Evolutionary conservation across 768 basidiomycete genomes (phyloP).

Genomic region (Boletellus ananas): DNA sequence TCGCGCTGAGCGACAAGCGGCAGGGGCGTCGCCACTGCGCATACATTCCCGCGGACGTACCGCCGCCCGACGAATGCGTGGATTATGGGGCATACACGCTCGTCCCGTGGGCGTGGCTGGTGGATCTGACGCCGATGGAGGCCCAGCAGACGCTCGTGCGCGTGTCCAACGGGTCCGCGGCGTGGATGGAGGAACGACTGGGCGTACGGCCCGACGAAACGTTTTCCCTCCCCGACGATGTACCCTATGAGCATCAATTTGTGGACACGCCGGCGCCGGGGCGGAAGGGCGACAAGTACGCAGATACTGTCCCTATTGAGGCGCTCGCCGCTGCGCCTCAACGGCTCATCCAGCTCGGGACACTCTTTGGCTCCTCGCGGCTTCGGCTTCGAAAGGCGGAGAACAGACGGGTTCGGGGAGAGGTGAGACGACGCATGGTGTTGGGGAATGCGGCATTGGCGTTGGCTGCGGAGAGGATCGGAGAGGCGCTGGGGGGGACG

Average conservation of each 20-base stretch:
- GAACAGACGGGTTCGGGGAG: constrained; percentile 41
- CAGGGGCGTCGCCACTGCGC: constrained; percentile 51
- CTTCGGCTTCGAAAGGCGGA: constrained; percentile 44
- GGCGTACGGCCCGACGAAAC: constrained; percentile 38
- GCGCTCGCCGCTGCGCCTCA: constrained; percentile 21
- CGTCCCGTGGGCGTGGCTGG: constrained; percentile 68
- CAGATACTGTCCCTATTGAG: constrained; percentile 3
- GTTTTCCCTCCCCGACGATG: constrained; percentile 47
- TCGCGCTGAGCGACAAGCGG: constrained; percentile 46
- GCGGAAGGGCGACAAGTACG: constrained; percentile 13
- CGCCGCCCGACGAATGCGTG: constrained; percentile 52
- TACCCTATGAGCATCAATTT: constrained; percentile 48
- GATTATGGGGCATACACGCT: constrained; percentile 59
- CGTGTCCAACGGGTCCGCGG: constrained; percentile 46
- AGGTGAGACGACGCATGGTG: constrained; percentile 54
- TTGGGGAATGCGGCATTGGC: constrained; percentile 49
- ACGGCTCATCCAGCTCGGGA: constrained; percentile 65
- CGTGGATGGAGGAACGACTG: constrained; percentile 17
- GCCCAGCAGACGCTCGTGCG: constrained; percentile 42
- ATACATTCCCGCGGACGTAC: constrained; percentile 29
- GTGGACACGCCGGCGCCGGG: constrained; percentile 14
- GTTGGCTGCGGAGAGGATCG: constrained; percentile 42
- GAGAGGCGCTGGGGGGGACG: constrained; percentile 36
- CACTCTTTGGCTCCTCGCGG: constrained; percentile 73
- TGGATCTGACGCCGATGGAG: constrained; percentile 46